phyloP scores from a whole-genome alignment of 2,329 filamentous ascomycete species.

The Ramularia endophylla region DNA sequence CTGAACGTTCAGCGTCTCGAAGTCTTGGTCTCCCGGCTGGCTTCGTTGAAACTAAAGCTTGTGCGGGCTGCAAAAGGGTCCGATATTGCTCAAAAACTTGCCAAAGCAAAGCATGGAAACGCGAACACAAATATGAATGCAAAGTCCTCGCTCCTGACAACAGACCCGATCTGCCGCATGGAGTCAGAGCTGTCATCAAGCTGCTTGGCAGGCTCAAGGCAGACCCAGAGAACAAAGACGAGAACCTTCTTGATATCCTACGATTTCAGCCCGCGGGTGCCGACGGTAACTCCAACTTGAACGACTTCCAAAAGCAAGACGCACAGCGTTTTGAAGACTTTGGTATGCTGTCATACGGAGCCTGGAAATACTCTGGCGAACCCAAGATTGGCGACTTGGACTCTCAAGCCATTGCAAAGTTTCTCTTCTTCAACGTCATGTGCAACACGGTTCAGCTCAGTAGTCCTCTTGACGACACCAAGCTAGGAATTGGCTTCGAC shows the following conservation, averaged over 20 bases:
- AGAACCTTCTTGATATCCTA: slow-evolving; percentile 20
- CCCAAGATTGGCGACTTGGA: slow-evolving; percentile 21
- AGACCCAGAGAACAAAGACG: slow-evolving; percentile 20
- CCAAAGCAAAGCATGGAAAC: slow-evolving; percentile 54
- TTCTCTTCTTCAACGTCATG: slow-evolving; percentile 35
- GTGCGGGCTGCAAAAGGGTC: slow-evolving; percentile 52
- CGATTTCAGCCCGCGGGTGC: slow-evolving; percentile 19
- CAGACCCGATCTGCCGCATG: slow-evolving; percentile 45
- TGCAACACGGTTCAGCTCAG: slow-evolving; percentile 55
- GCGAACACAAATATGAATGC: slow-evolving; percentile 56
- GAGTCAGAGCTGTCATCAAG: slow-evolving; percentile 51
- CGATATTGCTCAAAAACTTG: slow-evolving; percentile 57
- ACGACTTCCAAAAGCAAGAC: slow-evolving; percentile 40
- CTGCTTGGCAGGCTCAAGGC: slow-evolving; percentile 35
- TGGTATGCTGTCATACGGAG: slow-evolving; percentile 48
- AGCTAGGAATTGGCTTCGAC: slow-evolving; percentile 54
- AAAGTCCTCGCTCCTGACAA: slow-evolving; percentile 41
- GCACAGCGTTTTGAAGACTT: slow-evolving; percentile 44
- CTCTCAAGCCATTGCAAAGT: slow-evolving; percentile 12
- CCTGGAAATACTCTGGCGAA: slow-evolving; percentile 46
- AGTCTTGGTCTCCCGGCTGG: slow-evolving; percentile 26
- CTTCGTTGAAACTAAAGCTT: slow-evolving; percentile 42
- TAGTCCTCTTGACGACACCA: slow-evolving; percentile 47
- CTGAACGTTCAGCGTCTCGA: slow-evolving; percentile 28
- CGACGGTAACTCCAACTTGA: slow-evolving; percentile 37